Evolutionary conservation across 106 monocot species (phyloP).

Genomic region (Iris macrosiphon): DNA sequence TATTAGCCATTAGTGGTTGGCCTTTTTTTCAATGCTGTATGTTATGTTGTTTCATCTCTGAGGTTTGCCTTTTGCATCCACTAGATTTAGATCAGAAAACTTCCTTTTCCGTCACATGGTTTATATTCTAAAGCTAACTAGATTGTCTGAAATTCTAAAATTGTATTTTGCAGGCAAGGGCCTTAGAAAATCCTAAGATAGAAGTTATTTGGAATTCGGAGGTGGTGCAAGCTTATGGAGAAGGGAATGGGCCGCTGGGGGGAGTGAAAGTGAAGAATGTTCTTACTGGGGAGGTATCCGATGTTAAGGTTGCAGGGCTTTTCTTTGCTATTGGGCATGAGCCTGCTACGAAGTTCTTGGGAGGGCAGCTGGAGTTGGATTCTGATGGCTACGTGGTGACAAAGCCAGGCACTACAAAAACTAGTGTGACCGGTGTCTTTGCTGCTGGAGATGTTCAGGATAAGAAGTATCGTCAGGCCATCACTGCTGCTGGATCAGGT

Average conservation of each 20-base stretch:
- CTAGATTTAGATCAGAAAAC: no score
- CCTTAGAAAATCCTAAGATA: slow-evolving; percentile 79
- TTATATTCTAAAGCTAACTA: no score
- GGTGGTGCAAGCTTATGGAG: slow-evolving; percentile 74
- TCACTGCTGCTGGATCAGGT: slow-evolving; percentile 97
- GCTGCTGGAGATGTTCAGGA: slow-evolving; percentile 98
- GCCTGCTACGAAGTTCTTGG: slow-evolving; percentile 83
- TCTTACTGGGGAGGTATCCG: slow-evolving; percentile 41
- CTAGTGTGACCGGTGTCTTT: slow-evolving; percentile 89
- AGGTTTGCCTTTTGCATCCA: no score
- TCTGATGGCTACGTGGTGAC: slow-evolving; percentile 87
- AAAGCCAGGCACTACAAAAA: slow-evolving; percentile 73
- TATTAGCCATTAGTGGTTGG: no score
- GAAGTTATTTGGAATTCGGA: slow-evolving; percentile 76
- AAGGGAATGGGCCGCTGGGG: slow-evolving; percentile 41
- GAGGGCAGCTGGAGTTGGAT: slow-evolving; percentile 79
- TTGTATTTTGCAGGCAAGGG: slow-evolving; percentile 80
- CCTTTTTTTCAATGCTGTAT: no score
- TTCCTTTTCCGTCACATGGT: no score
- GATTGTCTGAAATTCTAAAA: no score
- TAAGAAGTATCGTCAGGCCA: slow-evolving; percentile 93
- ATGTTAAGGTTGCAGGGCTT: slow-evolving; percentile 63
- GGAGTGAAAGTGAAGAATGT: slow-evolving; percentile 81
- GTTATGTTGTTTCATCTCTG: no score
- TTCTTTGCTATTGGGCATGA: slow-evolving; percentile 99